Conservation (phyloP, 371 early-diverging fungal species). For the Batkoa obscura region DNA sequence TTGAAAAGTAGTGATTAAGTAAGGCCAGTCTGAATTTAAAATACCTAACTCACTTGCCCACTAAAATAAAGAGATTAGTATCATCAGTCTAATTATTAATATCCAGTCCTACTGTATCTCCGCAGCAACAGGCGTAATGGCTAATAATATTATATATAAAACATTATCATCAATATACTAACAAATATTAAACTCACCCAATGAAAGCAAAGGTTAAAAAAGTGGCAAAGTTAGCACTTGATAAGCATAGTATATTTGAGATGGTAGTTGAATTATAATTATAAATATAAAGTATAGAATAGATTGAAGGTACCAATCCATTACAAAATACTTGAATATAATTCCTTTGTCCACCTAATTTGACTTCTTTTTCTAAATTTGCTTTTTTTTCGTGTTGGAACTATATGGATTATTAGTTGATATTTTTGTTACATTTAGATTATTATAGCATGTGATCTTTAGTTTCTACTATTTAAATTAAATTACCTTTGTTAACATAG, state of each 20-base stretch:
- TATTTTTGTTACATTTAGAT: no score
- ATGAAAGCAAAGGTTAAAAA: not conserved
- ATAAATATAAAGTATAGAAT: conserved; percentile 21
- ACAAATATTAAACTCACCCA: not conserved
- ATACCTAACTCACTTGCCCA: conserved; percentile 81
- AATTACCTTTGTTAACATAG: conserved; percentile 39
- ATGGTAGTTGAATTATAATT: conserved; percentile 12
- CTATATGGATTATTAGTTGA: not conserved
- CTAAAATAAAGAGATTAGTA: no score
- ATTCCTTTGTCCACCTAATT: conserved; percentile 34
- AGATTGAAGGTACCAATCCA: conserved; percentile 40
- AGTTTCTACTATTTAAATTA: no score
- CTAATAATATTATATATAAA: no score
- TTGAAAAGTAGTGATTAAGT: conserved; percentile 46
- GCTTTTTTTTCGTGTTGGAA: conserved; percentile 42
- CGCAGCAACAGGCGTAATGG: conserved; percentile 1
- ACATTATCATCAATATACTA: no score
- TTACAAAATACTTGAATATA: conserved; percentile 65
- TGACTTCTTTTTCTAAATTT: conserved; percentile 38
- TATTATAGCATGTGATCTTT: no score
- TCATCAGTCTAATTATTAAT: no score
- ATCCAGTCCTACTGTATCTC: not conserved
- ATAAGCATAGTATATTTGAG: conserved; percentile 19
- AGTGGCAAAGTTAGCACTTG: conserved; percentile 21
- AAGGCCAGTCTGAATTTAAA: conserved; percentile 45